Conservation (phyloP, 1,139 yeast genomes). For the Taphrina communis region DNA sequence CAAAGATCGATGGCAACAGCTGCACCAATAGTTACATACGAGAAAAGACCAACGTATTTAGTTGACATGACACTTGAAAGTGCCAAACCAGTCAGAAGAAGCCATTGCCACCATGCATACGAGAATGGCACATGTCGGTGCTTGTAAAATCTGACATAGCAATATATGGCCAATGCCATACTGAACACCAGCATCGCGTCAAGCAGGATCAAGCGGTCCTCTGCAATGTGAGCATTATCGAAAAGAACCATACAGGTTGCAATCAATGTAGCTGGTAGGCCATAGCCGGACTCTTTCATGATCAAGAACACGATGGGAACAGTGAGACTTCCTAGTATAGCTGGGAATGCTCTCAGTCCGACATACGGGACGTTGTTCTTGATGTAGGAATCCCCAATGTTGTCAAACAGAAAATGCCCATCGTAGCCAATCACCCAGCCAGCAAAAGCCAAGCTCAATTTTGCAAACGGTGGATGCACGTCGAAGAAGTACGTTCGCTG, state of each 20-base stretch:
- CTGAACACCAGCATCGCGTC: slow-evolving; percentile 87
- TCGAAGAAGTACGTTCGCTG: slow-evolving; percentile 90
- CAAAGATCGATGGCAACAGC: slow-evolving; percentile 88
- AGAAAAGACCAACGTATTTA: slow-evolving; percentile 92
- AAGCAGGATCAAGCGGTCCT: slow-evolving; percentile 84
- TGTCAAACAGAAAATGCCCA: slow-evolving; percentile 88
- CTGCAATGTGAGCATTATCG: slow-evolving; percentile 91
- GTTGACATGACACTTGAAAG: slow-evolving; percentile 89
- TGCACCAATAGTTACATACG: slow-evolving; percentile 81
- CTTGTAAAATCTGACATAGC: slow-evolving; percentile 80
- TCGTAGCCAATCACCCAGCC: slow-evolving; percentile 90
- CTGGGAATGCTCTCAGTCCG: slow-evolving; percentile 82
- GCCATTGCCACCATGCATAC: slow-evolving; percentile 84
- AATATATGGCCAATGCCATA: slow-evolving; percentile 77
- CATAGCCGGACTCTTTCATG: slow-evolving; percentile 80
- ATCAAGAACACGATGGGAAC: slow-evolving; percentile 83
- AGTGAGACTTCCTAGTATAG: slow-evolving; percentile 78
- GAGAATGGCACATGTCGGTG: slow-evolving; percentile 71
- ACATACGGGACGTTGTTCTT: slow-evolving; percentile 82
- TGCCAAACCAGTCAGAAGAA: slow-evolving; percentile 77
- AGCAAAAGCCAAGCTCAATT: slow-evolving; percentile 83
- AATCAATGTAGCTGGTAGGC: slow-evolving; percentile 75
- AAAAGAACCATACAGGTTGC: slow-evolving; percentile 83
- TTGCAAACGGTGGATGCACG: slow-evolving; percentile 97
- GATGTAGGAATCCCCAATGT: slow-evolving; percentile 83